Evolutionary conservation across 2,329 filamentous ascomycete species (phyloP).

Genomic region (Fusarium sp.): DNA sequence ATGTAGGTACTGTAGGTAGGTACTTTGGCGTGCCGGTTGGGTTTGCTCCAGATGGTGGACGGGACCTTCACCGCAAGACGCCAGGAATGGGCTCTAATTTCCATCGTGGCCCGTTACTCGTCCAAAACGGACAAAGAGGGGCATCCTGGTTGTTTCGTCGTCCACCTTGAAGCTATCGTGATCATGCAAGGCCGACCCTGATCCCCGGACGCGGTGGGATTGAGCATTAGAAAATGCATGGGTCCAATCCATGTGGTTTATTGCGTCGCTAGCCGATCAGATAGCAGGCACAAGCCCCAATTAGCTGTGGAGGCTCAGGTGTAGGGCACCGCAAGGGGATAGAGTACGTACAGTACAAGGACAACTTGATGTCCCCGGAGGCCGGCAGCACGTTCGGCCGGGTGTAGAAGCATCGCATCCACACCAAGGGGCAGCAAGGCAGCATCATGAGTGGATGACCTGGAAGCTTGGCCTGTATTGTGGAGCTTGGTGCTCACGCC

Average conservation of each 20-base stretch:
- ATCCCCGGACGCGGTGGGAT: constrained; percentile 32
- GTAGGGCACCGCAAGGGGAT: constrained; percentile 3
- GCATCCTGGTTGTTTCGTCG: constrained; percentile 2
- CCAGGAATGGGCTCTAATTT: constrained; percentile 31
- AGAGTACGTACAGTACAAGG: constrained; percentile 22
- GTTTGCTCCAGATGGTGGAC: not conserved
- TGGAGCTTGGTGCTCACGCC: constrained; percentile 24
- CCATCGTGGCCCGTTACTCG: constrained; percentile 26
- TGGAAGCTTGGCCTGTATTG: constrained; percentile 4
- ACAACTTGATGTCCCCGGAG: constrained; percentile 22
- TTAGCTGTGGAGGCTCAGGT: constrained; percentile 5
- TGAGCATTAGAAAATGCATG: constrained; percentile 18
- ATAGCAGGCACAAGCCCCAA: constrained; percentile 1
- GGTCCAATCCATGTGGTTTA: constrained; percentile 15
- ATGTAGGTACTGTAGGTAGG: not conserved
- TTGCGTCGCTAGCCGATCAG: constrained; percentile 13
- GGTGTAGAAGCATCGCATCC: constrained; percentile 12
- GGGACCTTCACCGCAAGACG: constrained; percentile 35
- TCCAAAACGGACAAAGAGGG: constrained; percentile 14
- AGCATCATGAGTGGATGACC: not conserved
- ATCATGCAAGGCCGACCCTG: constrained; percentile 43
- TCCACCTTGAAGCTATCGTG: constrained; percentile 42
- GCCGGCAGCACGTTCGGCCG: constrained; percentile 37
- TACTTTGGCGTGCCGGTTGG: constrained; percentile 20
- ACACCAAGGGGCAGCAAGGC: constrained; percentile 27